phyloP scores from a whole-genome alignment of 129 eudicot genomes.

The Tanacetum coccineum region DNA sequence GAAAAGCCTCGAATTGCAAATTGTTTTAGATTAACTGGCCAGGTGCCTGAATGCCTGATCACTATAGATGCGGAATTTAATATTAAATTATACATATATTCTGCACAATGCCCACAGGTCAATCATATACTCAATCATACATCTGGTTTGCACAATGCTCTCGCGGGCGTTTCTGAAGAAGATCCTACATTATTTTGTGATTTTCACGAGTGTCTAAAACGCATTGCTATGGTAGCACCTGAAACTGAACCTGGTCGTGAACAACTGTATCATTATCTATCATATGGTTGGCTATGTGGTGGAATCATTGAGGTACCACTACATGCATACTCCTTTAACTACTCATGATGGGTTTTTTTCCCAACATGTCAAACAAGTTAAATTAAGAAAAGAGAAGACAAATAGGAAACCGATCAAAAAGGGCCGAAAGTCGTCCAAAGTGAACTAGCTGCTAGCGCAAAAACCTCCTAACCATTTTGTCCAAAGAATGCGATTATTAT shows the following conservation, averaged over 20 bases:
- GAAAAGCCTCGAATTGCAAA: too few species aligned
- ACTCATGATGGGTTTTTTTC: not conserved
- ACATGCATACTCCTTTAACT: not conserved
- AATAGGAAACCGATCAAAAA: not conserved
- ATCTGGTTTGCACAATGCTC: constrained; percentile 82
- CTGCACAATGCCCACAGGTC: constrained; percentile 36
- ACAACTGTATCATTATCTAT: constrained; percentile 82
- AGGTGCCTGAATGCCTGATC: too few species aligned
- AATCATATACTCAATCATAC: constrained; percentile 94
- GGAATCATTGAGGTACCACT: constrained; percentile 81
- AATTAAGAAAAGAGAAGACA: not conserved
- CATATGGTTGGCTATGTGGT: constrained; percentile 94
- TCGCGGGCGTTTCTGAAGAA: constrained; percentile 42
- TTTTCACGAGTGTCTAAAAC: constrained; percentile 70
- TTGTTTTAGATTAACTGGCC: too few species aligned
- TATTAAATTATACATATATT: too few species aligned
- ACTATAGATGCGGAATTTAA: too few species aligned
- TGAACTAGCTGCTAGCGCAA: not conserved
- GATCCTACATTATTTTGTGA: constrained; percentile 55
- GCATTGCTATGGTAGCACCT: constrained; percentile 44
- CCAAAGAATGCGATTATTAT: too few species aligned
- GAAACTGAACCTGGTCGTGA: constrained; percentile 80
- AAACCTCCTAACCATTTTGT: not conserved
- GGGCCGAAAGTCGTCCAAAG: not conserved
- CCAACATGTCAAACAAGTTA: not conserved